Conservation (phyloP, 257 asterid genomes). For the Przewalskia tangutica region DNA sequence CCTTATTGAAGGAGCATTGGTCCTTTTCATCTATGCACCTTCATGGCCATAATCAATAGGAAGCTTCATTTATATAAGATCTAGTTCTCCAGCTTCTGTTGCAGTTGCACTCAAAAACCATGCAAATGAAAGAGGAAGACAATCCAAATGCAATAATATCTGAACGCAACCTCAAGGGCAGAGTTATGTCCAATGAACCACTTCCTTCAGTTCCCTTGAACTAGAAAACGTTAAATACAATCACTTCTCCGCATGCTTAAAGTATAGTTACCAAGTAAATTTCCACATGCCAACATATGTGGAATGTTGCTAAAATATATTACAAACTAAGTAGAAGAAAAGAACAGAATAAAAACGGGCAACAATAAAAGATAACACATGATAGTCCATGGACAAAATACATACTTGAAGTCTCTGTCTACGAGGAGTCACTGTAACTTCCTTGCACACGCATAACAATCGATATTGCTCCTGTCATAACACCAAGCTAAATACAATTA, state of each 20-base stretch:
- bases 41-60: neutral
- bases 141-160: neutral
- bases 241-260: neutral
- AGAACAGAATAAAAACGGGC: neutral
- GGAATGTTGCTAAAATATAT: neutral
- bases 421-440: constrained; percentile 59
- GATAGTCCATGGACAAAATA: constrained; percentile 1
- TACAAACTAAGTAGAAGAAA: neutral
- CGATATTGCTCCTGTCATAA: constrained; percentile 58
- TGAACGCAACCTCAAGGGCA: neutral
- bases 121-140: neutral
- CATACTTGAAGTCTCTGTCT: constrained; percentile 70
- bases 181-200: neutral
- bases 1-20: neutral
- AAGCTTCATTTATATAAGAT: neutral
- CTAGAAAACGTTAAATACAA: neutral
- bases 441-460: constrained; percentile 41
- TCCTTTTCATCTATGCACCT: neutral
- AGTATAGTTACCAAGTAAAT: neutral
- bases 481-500: constrained; percentile 4
- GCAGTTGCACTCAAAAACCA: neutral
- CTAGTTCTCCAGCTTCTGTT: neutral
- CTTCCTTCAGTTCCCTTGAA: neutral
- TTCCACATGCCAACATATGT: neutral
- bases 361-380: neutral